Evolutionary conservation across 306 rosid species (phyloP).

Genomic region (Quercus berberidifolia): DNA sequence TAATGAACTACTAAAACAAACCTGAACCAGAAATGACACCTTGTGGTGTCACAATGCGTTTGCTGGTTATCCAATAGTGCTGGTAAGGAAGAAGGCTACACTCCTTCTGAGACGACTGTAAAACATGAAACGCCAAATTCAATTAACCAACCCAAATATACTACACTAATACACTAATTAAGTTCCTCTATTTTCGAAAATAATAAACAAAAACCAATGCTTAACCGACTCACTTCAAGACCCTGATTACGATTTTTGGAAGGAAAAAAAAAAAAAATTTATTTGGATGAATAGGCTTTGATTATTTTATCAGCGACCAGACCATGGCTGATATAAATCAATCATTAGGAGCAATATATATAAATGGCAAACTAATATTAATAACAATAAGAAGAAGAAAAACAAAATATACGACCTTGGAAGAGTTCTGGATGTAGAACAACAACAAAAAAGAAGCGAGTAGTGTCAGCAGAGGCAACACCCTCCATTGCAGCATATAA

Average conservation of each 20-base stretch:
- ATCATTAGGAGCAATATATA: too few species aligned
- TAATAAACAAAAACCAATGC: not conserved
- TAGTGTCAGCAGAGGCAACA: slow-evolving; percentile 49
- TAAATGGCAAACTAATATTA: not conserved
- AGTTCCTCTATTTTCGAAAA: not conserved
- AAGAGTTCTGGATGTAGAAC: slow-evolving; percentile 33
- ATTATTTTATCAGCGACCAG: not conserved
- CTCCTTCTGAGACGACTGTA: slow-evolving; percentile 26
- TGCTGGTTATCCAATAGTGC: slow-evolving; percentile 81
- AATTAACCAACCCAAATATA: not conserved
- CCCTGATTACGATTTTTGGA: too few species aligned
- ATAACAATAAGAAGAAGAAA: not conserved
- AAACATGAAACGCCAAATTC: not conserved
- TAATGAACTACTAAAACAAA: slow-evolving; percentile 15
- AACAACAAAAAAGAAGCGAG: slow-evolving; percentile 40
- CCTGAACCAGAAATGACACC: slow-evolving; percentile 89
- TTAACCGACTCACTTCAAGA: too few species aligned
- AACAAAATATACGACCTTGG: slow-evolving; percentile 10
- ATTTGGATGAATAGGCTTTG: not conserved
- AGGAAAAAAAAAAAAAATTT: too few species aligned
- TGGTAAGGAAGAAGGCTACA: slow-evolving; percentile 71
- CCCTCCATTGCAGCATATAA: slow-evolving; percentile 47
- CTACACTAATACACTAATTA: not conserved
- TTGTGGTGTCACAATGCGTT: slow-evolving; percentile 77
- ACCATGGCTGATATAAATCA: too few species aligned